Base-by-base conservation (phyloP, 345 rosid species). In the Odontarrhena argentea region DNA sequence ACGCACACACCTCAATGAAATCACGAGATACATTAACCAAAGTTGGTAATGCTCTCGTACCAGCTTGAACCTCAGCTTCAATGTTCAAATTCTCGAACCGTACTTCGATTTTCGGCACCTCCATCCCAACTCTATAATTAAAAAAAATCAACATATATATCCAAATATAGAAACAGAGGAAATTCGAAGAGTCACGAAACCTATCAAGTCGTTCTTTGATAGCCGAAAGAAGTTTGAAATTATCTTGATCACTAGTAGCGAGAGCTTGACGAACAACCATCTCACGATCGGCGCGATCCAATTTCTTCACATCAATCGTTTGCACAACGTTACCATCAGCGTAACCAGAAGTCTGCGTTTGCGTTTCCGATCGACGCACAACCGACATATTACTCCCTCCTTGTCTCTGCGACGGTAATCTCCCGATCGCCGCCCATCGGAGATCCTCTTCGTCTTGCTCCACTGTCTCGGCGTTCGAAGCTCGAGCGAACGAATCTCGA, bases 221-320 rank as follows among this genome's bases (percentile, higher is more conserved):
- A 9, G 88, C 89, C 6, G 81, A 75, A 69, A 92, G 92, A 12
- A 92, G 88, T 4, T 32, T 74, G 58, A 15, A 75, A 52, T 92
- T 92, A 62, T 92, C 96, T 64, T 89, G 98, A 50, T 84, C 91
- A 34, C 84, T 84, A 34, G 96, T 89, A 1, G 96, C 98, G 18
- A 92, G 78, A 1, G 96, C 96, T 63, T 86, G 82, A 75, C 82
- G 80, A 28, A 92, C 87, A 11, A 92, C 73, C 13, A 79, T 89
- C 75, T 92, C 96, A 13, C 98, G 82, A 10, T 68, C 67, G 3
- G 45, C 13, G 3, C 91, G 89, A 65, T 80, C 84, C 3, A 92
- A 76, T 41, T 71, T 89, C 60, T 81, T 78, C 10, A 92, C 96
- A 32, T 92, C 96, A 6, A 89, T 74, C 14, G 85, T 81, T 75